Conservation (phyloP, 2,329 filamentous ascomycete genomes). For the Dryadomyces quercivorus region DNA sequence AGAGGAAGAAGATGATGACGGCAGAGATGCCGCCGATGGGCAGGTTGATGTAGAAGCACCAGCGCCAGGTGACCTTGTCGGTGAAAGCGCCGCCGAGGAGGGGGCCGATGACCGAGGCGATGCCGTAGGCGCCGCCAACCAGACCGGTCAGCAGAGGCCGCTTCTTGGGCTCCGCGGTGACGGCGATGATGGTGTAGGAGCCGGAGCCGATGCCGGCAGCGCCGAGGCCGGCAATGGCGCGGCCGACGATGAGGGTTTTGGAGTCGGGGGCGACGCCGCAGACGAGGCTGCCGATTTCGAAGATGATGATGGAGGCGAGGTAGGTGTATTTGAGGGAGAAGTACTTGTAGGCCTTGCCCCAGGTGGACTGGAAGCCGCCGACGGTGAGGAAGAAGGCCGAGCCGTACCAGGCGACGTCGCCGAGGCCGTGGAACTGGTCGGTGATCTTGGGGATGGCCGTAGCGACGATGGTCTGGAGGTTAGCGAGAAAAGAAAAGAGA, state of each 20-base stretch:
- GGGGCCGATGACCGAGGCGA: conserved; percentile 19
- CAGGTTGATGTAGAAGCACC: conserved; percentile 21
- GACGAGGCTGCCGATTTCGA: conserved; percentile 41
- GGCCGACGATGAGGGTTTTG: conserved; percentile 36
- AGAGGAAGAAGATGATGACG: conserved; percentile 20
- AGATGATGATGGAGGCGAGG: conserved; percentile 33
- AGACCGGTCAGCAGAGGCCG: conserved; percentile 18
- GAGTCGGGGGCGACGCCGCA: conserved; percentile 36
- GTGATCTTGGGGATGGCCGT: conserved; percentile 46
- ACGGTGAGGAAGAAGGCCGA: conserved; percentile 39
- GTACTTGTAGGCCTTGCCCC: conserved; percentile 37
- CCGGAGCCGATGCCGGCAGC: conserved; percentile 29
- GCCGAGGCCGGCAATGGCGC: conserved; percentile 34
- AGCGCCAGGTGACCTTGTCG: conserved; percentile 16
- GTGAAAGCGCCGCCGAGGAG: conserved; percentile 17
- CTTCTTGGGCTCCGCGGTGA: conserved; percentile 13
- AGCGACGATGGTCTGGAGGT: conserved; percentile 36
- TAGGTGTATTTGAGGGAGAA: conserved; percentile 39
- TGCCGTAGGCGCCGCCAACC: conserved; percentile 10
- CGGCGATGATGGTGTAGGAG: conserved; percentile 27
- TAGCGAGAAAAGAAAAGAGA: neutral
- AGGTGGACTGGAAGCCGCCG: conserved; percentile 31
- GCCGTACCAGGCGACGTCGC: conserved; percentile 48
- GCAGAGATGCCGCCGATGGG: conserved; percentile 18
- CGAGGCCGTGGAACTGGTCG: conserved; percentile 35